Percentiles rank a stretch among this genome's conserved stretches.
These are phyloP conservation scores for Fusarium chaquense DNA, from an alignment of 2,329 filamentous ascomycete species.

Conservation along the genomic window DNA sequence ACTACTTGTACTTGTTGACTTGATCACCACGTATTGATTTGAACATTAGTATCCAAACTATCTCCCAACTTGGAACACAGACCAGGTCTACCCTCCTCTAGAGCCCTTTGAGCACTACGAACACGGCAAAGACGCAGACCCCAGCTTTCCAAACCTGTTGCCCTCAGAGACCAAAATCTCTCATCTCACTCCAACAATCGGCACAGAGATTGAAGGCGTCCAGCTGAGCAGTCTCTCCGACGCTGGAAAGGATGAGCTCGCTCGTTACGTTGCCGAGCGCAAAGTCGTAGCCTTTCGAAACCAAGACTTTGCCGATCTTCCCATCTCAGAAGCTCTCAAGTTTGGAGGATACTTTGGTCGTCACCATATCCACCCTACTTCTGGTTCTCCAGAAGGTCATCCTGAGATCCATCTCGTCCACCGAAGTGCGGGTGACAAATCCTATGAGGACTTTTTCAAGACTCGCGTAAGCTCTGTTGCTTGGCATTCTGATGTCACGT, in stretches of 20 bases:
- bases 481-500: constrained; percentile 91
- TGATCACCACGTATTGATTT: background rate
- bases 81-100: constrained; percentile 73
- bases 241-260: constrained; percentile 81
- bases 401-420: constrained; percentile 85
- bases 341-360: constrained; percentile 82
- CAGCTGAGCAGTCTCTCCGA: constrained; percentile 76
- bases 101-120: constrained; percentile 79
- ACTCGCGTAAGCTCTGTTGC: constrained; percentile 82
- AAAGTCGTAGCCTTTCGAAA: constrained; percentile 84
- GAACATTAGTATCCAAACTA: constrained; percentile 74
- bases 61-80: constrained; percentile 76
- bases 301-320: constrained; percentile 78
- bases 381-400: constrained; percentile 77
- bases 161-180: constrained; percentile 62
- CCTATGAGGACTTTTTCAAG: constrained; percentile 69
- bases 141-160: constrained; percentile 76
- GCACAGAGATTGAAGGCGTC: constrained; percentile 76
- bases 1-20: accelerated
- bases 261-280: constrained; percentile 78
- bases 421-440: constrained; percentile 66
- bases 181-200: constrained; percentile 79
- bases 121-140: constrained; percentile 80
- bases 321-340: constrained; percentile 76
- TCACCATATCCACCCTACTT: constrained; percentile 85